Evolutionary conservation across 495 filamentous ascomycete genomes (phyloP), one percentile per base, ranked within the genome.

Genomic region (Immersiella caudata): DNA sequence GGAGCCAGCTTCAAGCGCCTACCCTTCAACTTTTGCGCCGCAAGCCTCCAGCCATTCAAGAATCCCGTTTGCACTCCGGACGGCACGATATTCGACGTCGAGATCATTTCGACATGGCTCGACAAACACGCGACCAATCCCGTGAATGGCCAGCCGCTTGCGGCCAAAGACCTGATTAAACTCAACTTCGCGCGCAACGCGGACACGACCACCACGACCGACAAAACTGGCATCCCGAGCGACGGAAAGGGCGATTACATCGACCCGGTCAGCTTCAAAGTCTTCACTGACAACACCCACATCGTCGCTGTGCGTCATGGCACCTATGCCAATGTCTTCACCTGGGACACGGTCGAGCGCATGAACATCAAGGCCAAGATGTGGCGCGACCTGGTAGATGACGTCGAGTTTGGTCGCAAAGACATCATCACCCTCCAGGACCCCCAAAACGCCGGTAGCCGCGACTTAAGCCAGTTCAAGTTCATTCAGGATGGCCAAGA

Each of bases 361-460:
- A 85, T 98, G 76, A 99, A 99, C 79, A 89, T 98, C 78, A 99
- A 98, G 81, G 87, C 94, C 60, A 99, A 97, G 86, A 89, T 96
- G 82, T 99, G 95, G 95, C 84, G 83, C 62, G 95, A 99, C 78
- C 79, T 99, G 6, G 88, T 98, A 18, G 92, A 88, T 71, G 94
- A 98, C 70, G 85, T 85, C 67, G 92, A 94, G 67, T 99, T 99
- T 72, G 84, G 84, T 51, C 87, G 96, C 64, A 92, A 91, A 72
- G 95, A 99, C 76, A 94, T 99, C 71, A 94, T 99, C 75, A 97
- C 93, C 0, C 80, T 99, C 6, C 95, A 99, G 76, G 96, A 99
- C 77, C 96, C 95, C 29, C 93, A 97, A 74, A 97, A 97, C 76
- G 83, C 96, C 60, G 89, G 88, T 56, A 87, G 87, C 57, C 79